Evolutionary conservation across 2,329 filamentous ascomycete genomes (phyloP).

Genomic region (Botrytis porri): DNA sequence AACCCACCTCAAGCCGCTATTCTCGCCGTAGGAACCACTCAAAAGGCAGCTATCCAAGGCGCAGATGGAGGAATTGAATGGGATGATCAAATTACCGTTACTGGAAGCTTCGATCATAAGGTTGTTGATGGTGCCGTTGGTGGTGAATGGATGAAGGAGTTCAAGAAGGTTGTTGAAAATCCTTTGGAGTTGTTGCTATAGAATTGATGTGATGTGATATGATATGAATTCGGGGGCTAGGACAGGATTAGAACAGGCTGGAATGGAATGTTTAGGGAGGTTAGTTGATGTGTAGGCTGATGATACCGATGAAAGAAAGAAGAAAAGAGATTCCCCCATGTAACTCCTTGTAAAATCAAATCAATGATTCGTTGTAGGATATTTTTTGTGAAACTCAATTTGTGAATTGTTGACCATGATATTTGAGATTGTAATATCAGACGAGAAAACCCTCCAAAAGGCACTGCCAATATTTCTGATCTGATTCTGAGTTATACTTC

Average conservation of each 20-base stretch:
- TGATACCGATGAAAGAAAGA: slow-evolving; percentile 23
- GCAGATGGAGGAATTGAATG: slow-evolving; percentile 88
- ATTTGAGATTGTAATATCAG: background rate
- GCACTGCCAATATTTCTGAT: background rate
- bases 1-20: slow-evolving; percentile 98
- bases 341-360: slow-evolving; percentile 23
- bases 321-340: slow-evolving; percentile 30
- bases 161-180: slow-evolving; percentile 98
- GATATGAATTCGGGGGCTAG: slow-evolving; percentile 8
- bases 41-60: slow-evolving; percentile 87
- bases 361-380: background rate
- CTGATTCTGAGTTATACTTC: background rate
- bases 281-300: slow-evolving; percentile 14
- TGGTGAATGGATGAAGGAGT: slow-evolving; percentile 91
- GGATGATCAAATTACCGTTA: slow-evolving; percentile 96
- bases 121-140: slow-evolving; percentile 95
- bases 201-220: slow-evolving; percentile 17
- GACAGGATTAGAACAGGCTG: background rate
- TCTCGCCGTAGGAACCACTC: slow-evolving; percentile 88
- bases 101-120: slow-evolving; percentile 97
- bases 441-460: background rate
- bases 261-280: background rate
- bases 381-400: background rate
- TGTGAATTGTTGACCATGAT: background rate
- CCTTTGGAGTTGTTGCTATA: slow-evolving; percentile 89